These are phyloP conservation scores for Mycena epipterygia DNA, from an alignment of 768 basidiomycete species.

Conservation along the genomic window DNA sequence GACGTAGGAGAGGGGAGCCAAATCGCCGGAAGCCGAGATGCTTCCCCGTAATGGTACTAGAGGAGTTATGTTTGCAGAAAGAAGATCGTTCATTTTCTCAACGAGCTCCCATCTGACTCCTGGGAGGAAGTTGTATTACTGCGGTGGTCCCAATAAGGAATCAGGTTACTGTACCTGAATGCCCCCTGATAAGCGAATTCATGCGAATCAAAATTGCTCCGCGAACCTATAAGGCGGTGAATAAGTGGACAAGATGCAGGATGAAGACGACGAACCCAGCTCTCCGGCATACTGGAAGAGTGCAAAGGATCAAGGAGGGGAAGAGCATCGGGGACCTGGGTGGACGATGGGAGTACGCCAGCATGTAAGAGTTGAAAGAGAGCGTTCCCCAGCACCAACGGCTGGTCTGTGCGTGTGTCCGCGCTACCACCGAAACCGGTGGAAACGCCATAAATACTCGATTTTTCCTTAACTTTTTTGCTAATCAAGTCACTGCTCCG, in stretches of 20 bases:
- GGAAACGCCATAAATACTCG: slow-evolving; percentile 87
- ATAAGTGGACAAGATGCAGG: neutral
- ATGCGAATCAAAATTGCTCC: slow-evolving; percentile 90
- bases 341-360: slow-evolving; percentile 78
- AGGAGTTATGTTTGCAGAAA: slow-evolving; percentile 80
- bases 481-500: slow-evolving; percentile 75
- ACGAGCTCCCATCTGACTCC: slow-evolving; percentile 87
- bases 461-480: slow-evolving; percentile 74
- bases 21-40: slow-evolving; percentile 87
- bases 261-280: slow-evolving; percentile 60
- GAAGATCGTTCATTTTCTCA: slow-evolving; percentile 80
- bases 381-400: slow-evolving; percentile 81
- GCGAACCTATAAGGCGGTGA: slow-evolving; percentile 60
- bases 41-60: slow-evolving; percentile 88
- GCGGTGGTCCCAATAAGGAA: too few relatives aligned
- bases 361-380: slow-evolving; percentile 88
- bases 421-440: slow-evolving; percentile 92
- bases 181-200: slow-evolving; percentile 91
- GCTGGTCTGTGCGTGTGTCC: slow-evolving; percentile 84
- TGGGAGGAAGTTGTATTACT: too few relatives aligned
- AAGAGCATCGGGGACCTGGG: slow-evolving; percentile 62
- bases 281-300: slow-evolving; percentile 83
- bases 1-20: slow-evolving; percentile 87
- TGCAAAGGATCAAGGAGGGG: slow-evolving; percentile 80
- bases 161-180: too few relatives aligned